phyloP scores from a whole-genome alignment of 2,329 filamentous ascomycete species.

The Eutypa lata region DNA sequence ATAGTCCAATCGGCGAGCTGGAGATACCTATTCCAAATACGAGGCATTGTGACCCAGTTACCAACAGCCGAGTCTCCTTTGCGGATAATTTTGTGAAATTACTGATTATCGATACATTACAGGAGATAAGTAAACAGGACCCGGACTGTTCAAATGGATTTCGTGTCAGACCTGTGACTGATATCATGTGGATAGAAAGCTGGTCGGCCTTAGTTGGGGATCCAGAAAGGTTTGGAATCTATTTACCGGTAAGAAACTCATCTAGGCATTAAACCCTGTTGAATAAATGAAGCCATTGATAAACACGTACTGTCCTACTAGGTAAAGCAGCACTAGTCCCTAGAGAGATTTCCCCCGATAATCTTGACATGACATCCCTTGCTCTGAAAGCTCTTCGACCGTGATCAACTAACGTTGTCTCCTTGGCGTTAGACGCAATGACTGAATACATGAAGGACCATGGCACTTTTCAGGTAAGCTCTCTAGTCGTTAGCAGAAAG shows the following conservation, averaged over 20 bases:
- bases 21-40: slow-evolving; percentile 8
- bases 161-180: slow-evolving; percentile 18
- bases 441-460: slow-evolving; percentile 17
- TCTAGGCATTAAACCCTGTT: not conserved
- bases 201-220: slow-evolving; percentile 7
- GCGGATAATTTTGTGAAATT: slow-evolving; percentile 8
- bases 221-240: slow-evolving; percentile 9
- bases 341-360: slow-evolving; percentile 23
- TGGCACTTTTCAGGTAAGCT: slow-evolving; percentile 19
- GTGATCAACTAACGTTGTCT: slow-evolving; percentile 2
- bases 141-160: slow-evolving; percentile 23
- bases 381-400: slow-evolving; percentile 23
- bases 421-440: slow-evolving; percentile 1
- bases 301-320: slow-evolving; percentile 23
- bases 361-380: slow-evolving; percentile 15
- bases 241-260: slow-evolving; percentile 4
- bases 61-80: slow-evolving; percentile 4
- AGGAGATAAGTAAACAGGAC: not conserved
- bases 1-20: slow-evolving; percentile 6
- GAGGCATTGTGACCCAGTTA: slow-evolving; percentile 1
- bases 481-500: too few species aligned
- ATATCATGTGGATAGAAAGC: slow-evolving; percentile 1
- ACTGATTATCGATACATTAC: slow-evolving; percentile 4
- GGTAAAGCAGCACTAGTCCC: slow-evolving; percentile 23
- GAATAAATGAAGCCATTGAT: slow-evolving; percentile 7